These are phyloP conservation scores for Pythium aquatile DNA, from an alignment of 352 stramenopile genomes.

Conservation along the genomic window DNA sequence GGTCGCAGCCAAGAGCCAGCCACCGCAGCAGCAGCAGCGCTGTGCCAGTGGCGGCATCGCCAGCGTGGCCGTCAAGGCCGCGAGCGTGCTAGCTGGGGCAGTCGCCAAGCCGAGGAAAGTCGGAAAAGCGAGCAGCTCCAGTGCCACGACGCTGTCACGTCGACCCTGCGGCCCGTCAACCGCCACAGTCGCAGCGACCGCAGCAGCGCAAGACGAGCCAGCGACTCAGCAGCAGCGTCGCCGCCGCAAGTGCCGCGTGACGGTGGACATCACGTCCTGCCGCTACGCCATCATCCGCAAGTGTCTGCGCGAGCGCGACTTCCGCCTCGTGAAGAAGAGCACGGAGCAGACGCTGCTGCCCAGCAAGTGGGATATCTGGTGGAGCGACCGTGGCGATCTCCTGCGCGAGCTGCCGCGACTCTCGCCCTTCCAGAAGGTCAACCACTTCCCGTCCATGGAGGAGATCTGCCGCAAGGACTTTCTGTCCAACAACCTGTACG, in stretches of 20 bases:
- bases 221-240: constrained; percentile 6
- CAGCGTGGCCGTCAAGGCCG: constrained; percentile 15
- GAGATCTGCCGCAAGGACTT: constrained; percentile 60
- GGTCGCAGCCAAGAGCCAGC: background rate
- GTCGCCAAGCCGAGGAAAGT: background rate
- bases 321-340: constrained; percentile 38
- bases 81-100: background rate
- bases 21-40: constrained; percentile 3
- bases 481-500: constrained; percentile 48
- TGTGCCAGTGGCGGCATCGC: background rate
- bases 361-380: constrained; percentile 51
- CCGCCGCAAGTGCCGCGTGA: constrained; percentile 28
- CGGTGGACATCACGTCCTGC: constrained; percentile 40
- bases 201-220: background rate
- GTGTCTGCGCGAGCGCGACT: constrained; percentile 40
- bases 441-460: constrained; percentile 57
- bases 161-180: background rate
- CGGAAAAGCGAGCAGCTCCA: background rate
- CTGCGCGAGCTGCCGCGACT: constrained; percentile 40
- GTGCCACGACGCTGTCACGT: background rate
- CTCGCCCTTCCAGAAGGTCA: constrained; percentile 49
- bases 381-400: constrained; percentile 44
- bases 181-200: background rate
- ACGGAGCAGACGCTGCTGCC: constrained; percentile 12
- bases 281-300: constrained; percentile 46